Conservation (phyloP, 2,329 filamentous ascomycete genomes). For the Epichloe bromicola region DNA sequence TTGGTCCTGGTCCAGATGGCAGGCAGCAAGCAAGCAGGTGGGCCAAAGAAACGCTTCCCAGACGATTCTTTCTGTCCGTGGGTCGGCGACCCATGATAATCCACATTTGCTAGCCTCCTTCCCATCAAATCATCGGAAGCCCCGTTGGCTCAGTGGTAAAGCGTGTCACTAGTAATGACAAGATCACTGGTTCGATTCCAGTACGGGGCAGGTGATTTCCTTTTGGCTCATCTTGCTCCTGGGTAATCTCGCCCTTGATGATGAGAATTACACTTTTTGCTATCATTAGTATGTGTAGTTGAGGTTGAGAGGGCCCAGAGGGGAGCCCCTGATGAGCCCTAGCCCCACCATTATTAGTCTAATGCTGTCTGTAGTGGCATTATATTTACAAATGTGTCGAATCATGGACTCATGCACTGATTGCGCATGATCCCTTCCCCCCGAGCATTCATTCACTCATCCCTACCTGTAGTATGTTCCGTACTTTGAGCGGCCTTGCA, state of each 20-base stretch:
- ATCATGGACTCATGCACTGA: neutral
- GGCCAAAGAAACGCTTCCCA: neutral
- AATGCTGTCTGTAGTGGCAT: no score
- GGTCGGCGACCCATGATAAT: neutral
- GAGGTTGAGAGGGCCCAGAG: no score
- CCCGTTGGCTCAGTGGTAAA: slow-evolving; percentile 24
- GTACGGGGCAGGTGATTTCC: slow-evolving; percentile 14
- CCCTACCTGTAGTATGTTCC: slow-evolving; percentile 17
- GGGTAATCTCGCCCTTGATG: neutral
- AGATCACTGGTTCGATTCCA: slow-evolving; percentile 24
- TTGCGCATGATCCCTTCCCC: neutral
- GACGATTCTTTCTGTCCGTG: neutral
- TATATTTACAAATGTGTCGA: neutral
- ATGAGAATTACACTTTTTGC: no score
- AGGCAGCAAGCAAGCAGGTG: neutral
- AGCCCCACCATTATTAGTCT: no score
- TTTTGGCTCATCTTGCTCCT: neutral
- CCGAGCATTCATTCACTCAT: neutral
- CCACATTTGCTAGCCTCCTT: neutral
- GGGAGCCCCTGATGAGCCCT: no score
- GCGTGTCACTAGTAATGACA: slow-evolving; percentile 25
- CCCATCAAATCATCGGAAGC: slow-evolving; percentile 5
- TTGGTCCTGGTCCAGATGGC: neutral
- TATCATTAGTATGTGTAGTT: no score
- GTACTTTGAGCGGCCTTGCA: slow-evolving; percentile 27